phyloP scores from a whole-genome alignment of 345 rosid genomes.

The Camelina neglecta region DNA sequence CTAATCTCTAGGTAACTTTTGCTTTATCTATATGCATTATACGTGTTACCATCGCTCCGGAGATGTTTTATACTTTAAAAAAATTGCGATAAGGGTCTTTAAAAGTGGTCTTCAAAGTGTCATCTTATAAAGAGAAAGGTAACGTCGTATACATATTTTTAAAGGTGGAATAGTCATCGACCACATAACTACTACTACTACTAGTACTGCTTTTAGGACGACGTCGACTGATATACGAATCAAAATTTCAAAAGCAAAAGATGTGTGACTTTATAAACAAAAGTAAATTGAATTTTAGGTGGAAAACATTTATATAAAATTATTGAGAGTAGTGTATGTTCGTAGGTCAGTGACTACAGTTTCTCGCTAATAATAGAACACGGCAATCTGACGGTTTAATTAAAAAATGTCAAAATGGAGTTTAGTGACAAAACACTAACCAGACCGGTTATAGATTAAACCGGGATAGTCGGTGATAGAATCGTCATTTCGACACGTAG shows the following conservation, averaged over 20 bases:
- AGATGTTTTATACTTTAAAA: slow-evolving; percentile 17
- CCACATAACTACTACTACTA: slow-evolving; percentile 4
- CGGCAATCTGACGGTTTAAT: not conserved
- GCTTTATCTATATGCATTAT: slow-evolving; percentile 31
- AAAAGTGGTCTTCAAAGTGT: slow-evolving; percentile 26
- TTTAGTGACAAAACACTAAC: not conserved
- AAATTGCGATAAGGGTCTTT: slow-evolving; percentile 22
- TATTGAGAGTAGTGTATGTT: slow-evolving; percentile 26
- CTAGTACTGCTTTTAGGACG: slow-evolving; percentile 16
- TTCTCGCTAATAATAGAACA: not conserved
- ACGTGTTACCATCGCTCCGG: slow-evolving; percentile 24
- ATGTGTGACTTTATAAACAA: not conserved
- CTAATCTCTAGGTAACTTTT: slow-evolving; percentile 18
- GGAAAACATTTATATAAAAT: slow-evolving; percentile 12
- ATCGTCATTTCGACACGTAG: slow-evolving; percentile 17
- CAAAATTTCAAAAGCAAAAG: slow-evolving; percentile 30
- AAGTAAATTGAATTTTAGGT: not conserved
- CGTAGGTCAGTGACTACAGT: slow-evolving; percentile 35
- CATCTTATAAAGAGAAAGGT: slow-evolving; percentile 10
- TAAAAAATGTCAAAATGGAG: not conserved
- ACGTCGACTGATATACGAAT: slow-evolving; percentile 28
- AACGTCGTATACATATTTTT: not conserved
- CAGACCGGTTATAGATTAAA: not conserved
- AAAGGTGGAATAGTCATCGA: slow-evolving; percentile 16
- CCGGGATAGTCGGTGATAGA: slow-evolving; percentile 28